These are phyloP conservation scores for Geum urbanum DNA, from an alignment of 306 rosid genomes.

Conservation along the genomic window DNA sequence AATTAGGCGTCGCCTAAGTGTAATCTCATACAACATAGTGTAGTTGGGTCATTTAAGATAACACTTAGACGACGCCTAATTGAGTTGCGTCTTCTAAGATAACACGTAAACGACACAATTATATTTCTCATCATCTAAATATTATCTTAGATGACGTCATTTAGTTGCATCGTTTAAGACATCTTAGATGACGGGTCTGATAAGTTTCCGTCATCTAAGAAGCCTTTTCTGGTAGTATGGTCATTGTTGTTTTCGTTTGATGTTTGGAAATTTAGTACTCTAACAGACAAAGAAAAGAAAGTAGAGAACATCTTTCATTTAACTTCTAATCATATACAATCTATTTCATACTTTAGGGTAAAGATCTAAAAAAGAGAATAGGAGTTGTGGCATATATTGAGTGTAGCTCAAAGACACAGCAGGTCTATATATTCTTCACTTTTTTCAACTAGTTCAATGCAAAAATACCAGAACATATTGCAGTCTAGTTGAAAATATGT, in stretches of 20 bases:
- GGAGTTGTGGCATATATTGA: constrained; percentile 43
- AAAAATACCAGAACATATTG: background rate
- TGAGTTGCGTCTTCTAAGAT: too few species aligned
- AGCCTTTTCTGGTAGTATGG: too few species aligned
- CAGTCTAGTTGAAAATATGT: background rate
- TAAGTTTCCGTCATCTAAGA: too few species aligned
- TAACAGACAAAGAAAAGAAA: background rate
- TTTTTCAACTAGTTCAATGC: background rate
- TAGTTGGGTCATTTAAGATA: too few species aligned
- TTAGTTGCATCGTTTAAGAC: too few species aligned
- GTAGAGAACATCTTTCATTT: background rate
- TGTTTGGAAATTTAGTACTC: background rate
- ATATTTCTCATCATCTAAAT: too few species aligned
- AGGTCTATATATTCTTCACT: constrained; percentile 12
- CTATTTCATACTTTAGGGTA: constrained; percentile 28
- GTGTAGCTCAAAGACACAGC: constrained; percentile 54
- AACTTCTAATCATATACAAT: background rate
- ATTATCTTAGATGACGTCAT: too few species aligned
- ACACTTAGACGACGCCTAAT: too few species aligned
- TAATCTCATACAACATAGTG: too few species aligned
- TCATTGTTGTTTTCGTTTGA: background rate
- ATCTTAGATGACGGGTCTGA: too few species aligned
- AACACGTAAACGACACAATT: too few species aligned
- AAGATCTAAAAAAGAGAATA: constrained; percentile 37
- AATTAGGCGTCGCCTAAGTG: too few species aligned